Evolutionary conservation across 805 yeast genomes (phyloP).

Genomic region (Teunomyces gatunensis): DNA sequence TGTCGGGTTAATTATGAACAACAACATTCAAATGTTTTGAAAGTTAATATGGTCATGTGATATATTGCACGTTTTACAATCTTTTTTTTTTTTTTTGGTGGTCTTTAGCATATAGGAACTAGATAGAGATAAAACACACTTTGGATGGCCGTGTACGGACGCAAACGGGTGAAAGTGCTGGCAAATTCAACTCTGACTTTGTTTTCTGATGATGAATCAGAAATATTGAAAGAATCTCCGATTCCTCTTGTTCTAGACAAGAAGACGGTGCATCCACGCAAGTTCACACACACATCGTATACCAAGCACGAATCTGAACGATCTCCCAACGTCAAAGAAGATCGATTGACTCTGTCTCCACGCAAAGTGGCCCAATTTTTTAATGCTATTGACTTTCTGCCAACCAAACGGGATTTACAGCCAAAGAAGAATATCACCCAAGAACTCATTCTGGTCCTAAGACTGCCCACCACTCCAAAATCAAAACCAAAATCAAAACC

Average conservation of each 20-base stretch:
- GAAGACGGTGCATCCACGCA: background rate
- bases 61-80: background rate
- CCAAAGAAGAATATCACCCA: background rate
- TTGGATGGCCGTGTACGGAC: slow-evolving; percentile 1
- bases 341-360: slow-evolving; percentile 15
- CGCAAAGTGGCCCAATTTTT: slow-evolving; percentile 7
- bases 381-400: background rate
- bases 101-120: background rate
- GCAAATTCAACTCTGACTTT: background rate
- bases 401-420: background rate
- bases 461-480: slow-evolving; percentile 1
- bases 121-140: background rate
- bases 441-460: background rate
- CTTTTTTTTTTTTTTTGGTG: too few species aligned
- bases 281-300: background rate
- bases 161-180: background rate
- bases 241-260: background rate
- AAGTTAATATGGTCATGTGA: background rate
- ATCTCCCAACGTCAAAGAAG: background rate
- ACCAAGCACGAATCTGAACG: background rate
- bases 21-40: slow-evolving; percentile 1
- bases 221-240: background rate
- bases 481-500: background rate
- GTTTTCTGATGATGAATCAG: background rate
- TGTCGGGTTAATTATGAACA: background rate